Base-by-base conservation (phyloP, 2,329 filamentous ascomycete genomes). In the Didymella pinodella region DNA sequence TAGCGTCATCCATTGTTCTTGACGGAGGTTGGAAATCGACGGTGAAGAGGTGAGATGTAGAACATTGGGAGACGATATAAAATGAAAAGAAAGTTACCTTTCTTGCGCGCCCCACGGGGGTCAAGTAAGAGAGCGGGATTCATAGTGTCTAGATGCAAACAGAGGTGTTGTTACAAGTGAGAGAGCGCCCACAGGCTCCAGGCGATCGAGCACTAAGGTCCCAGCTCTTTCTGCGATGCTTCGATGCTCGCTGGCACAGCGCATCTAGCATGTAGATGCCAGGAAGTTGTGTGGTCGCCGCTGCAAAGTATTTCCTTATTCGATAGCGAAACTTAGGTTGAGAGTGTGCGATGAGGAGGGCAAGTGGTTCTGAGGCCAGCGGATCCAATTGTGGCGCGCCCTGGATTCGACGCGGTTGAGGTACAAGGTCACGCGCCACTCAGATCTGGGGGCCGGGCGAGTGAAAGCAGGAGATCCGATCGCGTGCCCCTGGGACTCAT, bases 91-190 rank as follows among this genome's bases (percentile, higher is more conserved):
- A 59, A 34, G 56, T 57, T 71, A 71, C 68, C 68, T 70, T 62
- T 69, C 57, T 63, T 63, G 48, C 65, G 66, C 40, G 61, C 59
- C 65, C 68, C 57, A 38, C 60, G 58, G 11, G 67, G 68, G 54
- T 69, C 66, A 63, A 69, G 65, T 68, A 71, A 67, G 54, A 71
- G 57, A 54, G 65, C 65, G 20, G 67, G 67, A 52, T 71, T 66
- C 66, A 71, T 68, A 50, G 22, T 62, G 61, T 52, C 61, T 45
- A 60, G 7, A 11, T 44, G 45, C 31, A 61, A 62, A 53, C 29
- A 57, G 14, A 38, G 4, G 10, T 47, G 32, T 48, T 16, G 34
- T 52, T 49, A 52, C 61, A 67, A 54, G 61, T 65, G 48, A 66
- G 31, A 64, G 62, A 62, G 47, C 28, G 22, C 34, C 8, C 7